A percentile compares a stretch with the other conserved stretches of the same genome.
Conservation (phyloP, 148 eudicot genomes). For the Amaranthus hypochondriacus region DNA sequence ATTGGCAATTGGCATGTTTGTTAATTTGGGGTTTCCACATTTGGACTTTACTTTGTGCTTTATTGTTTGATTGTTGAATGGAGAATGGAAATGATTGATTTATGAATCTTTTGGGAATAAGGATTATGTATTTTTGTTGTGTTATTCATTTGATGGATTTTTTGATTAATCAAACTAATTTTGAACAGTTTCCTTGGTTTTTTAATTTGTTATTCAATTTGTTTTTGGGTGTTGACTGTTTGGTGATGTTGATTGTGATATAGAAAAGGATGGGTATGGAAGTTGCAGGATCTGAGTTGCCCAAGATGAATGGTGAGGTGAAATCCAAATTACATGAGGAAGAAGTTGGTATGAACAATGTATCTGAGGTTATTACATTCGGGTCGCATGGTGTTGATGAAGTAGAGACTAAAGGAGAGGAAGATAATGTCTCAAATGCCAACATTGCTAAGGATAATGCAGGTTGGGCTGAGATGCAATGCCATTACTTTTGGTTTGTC, state of each 20-base stretch:
- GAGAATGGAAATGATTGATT: neutral
- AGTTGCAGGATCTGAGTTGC: conserved; percentile 56
- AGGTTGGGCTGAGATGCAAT: conserved; percentile 67
- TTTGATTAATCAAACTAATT: neutral
- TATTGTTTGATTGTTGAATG: neutral
- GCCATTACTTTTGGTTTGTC: conserved; percentile 56
- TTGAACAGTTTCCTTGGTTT: neutral
- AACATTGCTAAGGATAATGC: conserved; percentile 58
- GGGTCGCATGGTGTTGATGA: conserved; percentile 60
- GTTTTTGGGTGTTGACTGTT: neutral
- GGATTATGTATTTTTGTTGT: neutral
- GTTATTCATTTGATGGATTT: neutral
- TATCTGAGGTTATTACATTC: conserved; percentile 47
- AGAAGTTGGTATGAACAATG: conserved; percentile 40
- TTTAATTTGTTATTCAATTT: neutral
- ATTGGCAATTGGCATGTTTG: neutral
- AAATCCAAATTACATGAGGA: conserved; percentile 24
- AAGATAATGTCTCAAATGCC: conserved; percentile 29
- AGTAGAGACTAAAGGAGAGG: conserved; percentile 40
- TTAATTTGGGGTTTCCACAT: neutral
- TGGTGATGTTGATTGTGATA: conserved; percentile 4
- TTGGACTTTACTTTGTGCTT: neutral
- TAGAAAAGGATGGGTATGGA: conserved; percentile 37
- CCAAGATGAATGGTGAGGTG: conserved; percentile 36
- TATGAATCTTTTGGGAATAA: too few species aligned